A percentile compares a stretch with the other conserved stretches of the same genome.
phyloP scores from a whole-genome alignment of 306 rosid species.

The Comarum palustre region DNA sequence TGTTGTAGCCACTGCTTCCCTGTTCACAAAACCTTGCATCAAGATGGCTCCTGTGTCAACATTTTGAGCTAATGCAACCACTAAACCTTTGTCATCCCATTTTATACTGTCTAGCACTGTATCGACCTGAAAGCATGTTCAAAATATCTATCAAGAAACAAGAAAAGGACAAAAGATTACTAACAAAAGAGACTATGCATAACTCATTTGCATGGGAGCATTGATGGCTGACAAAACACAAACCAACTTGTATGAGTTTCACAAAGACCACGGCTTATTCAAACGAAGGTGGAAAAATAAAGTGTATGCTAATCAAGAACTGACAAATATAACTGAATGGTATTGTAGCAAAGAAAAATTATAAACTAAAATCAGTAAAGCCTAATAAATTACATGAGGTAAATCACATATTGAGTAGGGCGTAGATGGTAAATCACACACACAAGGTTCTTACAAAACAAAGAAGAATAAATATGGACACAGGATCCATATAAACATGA shows the following conservation, averaged over 20 bases:
- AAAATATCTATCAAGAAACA: conserved; percentile 1
- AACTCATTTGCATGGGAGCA: not conserved
- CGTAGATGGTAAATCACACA: not conserved
- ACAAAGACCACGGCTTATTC: not conserved
- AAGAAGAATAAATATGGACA: not conserved
- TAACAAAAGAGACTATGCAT: not conserved
- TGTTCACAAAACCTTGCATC: conserved; percentile 91
- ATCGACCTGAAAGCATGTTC: conserved; percentile 53
- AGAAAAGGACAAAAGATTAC: not conserved
- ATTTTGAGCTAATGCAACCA: conserved; percentile 85
- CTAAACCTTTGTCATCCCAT: conserved; percentile 88
- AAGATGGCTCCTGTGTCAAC: conserved; percentile 88
- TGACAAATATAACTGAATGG: not conserved
- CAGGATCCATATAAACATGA: not conserved
- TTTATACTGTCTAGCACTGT: conserved; percentile 55
- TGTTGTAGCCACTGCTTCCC: conserved; percentile 61
- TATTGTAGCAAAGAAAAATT: not conserved
- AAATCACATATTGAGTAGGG: not conserved
- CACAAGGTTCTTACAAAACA: not conserved
- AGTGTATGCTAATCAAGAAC: not conserved
- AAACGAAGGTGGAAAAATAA: not conserved
- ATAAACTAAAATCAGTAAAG: not conserved
- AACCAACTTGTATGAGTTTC: not conserved
- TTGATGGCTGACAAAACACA: not conserved
- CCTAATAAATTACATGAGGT: not conserved